Percentiles rank a stretch among this genome's conserved stretches.
These are phyloP conservation scores for Eimeria maxima DNA, from an alignment of 169 alveolate species.

Conservation along the genomic window DNA sequence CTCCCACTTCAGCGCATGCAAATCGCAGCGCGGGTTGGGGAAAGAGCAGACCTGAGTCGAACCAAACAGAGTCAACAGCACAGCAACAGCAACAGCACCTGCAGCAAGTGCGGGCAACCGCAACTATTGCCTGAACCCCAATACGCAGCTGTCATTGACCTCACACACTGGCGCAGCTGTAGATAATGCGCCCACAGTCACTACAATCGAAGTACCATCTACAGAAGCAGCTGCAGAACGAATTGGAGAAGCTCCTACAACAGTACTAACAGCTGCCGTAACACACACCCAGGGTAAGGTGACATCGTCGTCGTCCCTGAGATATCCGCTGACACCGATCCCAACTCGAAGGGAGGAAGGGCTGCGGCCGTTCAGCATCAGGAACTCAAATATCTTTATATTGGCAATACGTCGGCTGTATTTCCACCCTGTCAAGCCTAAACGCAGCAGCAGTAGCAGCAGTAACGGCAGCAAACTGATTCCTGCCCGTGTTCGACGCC, in stretches of 20 bases:
- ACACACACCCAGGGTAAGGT: conserved; percentile 88
- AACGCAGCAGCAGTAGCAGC: conserved; percentile 26
- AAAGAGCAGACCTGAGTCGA: conserved; percentile 39
- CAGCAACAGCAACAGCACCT: conserved; percentile 55
- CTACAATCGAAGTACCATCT: background rate
- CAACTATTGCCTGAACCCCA: background rate
- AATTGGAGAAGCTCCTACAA: background rate
- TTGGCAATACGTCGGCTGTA: conserved; percentile 88
- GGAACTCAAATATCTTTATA: conserved; percentile 88
- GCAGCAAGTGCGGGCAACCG: background rate
- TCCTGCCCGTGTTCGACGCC: background rate
- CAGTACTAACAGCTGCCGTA: background rate
- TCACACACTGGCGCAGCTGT: background rate
- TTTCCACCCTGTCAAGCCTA: conserved; percentile 90
- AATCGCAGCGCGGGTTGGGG: conserved; percentile 74
- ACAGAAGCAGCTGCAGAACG: background rate
- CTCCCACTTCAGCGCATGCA: conserved; percentile 78
- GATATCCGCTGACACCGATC: conserved; percentile 90
- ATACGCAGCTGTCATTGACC: background rate
- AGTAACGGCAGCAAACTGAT: background rate
- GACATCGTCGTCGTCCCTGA: conserved; percentile 87
- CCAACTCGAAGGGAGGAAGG: conserved; percentile 88
- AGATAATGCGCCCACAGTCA: background rate
- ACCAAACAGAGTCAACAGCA: background rate
- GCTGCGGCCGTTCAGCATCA: conserved; percentile 88